Conservation (phyloP, 2,329 filamentous ascomycete genomes). For the Talaromyces sp. region DNA sequence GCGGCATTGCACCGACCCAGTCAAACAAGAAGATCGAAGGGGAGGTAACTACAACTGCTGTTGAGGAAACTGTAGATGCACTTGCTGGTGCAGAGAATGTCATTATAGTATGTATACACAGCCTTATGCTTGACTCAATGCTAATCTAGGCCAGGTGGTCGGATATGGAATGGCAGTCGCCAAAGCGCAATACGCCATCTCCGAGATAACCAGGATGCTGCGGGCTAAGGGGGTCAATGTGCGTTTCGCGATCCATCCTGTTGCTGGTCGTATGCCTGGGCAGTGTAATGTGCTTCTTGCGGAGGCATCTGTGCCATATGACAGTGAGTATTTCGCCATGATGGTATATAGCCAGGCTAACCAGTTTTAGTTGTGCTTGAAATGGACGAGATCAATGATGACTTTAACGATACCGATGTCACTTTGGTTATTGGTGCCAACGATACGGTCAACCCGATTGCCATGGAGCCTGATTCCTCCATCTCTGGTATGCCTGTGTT, state of each 20-base stretch:
- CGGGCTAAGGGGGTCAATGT: slow-evolving; percentile 74
- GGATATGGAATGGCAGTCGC: slow-evolving; percentile 94
- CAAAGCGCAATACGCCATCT: slow-evolving; percentile 87
- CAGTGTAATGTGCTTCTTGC: slow-evolving; percentile 89
- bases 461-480: slow-evolving; percentile 73
- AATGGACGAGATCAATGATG: slow-evolving; percentile 96
- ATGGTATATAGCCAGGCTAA: neutral
- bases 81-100: slow-evolving; percentile 74
- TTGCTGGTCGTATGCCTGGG: slow-evolving; percentile 87
- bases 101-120: slow-evolving; percentile 59
- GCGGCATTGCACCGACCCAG: slow-evolving; percentile 64
- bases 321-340: slow-evolving; percentile 49
- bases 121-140: neutral
- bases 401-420: slow-evolving; percentile 79
- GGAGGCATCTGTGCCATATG: slow-evolving; percentile 82
- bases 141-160: slow-evolving; percentile 48
- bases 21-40: slow-evolving; percentile 74
- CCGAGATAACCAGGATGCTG: slow-evolving; percentile 71
- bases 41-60: slow-evolving; percentile 68
- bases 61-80: slow-evolving; percentile 76
- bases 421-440: slow-evolving; percentile 89
- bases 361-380: slow-evolving; percentile 65
- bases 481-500: slow-evolving; percentile 92
- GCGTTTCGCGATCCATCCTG: slow-evolving; percentile 84
- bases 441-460: slow-evolving; percentile 88